These are phyloP conservation scores for Populus davidiana DNA, from an alignment of 345 rosid species.

Conservation along the genomic window DNA sequence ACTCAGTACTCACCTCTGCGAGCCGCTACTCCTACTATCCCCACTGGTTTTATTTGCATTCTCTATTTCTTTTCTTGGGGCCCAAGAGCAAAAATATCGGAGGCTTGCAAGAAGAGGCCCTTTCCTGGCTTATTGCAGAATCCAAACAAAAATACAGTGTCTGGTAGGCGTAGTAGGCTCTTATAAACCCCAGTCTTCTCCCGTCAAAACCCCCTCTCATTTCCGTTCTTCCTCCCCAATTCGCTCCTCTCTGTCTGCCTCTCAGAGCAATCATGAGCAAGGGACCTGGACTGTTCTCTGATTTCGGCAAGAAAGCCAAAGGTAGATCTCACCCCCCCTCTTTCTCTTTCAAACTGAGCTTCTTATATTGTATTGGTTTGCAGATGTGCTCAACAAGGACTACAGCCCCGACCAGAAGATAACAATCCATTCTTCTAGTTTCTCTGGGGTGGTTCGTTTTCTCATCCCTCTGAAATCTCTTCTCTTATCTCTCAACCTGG, in stretches of 20 bases:
- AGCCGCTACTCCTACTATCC: too few relatives aligned
- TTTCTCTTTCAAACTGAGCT: neutral
- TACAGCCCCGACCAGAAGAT: slow-evolving; percentile 46
- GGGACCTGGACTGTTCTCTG: slow-evolving; percentile 88
- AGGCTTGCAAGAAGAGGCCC: too few relatives aligned
- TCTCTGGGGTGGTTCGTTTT: slow-evolving; percentile 39
- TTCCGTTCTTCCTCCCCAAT: slow-evolving; percentile 45
- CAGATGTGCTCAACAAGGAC: slow-evolving; percentile 50
- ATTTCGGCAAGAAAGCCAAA: slow-evolving; percentile 85
- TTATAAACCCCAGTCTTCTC: neutral
- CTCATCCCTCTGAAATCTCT: neutral
- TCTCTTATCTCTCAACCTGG: neutral
- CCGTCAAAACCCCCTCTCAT: slow-evolving; percentile 30
- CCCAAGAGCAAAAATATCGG: too few relatives aligned
- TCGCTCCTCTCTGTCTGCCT: neutral
- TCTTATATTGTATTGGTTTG: neutral
- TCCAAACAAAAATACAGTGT: too few relatives aligned
- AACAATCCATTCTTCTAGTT: slow-evolving; percentile 26
- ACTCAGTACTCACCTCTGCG: too few relatives aligned
- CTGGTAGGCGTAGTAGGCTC: too few relatives aligned
- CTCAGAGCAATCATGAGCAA: slow-evolving; percentile 47
- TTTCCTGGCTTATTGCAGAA: too few relatives aligned
- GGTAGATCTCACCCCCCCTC: slow-evolving; percentile 31
- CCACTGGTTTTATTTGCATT: too few relatives aligned
- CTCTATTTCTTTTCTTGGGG: too few relatives aligned